Percentiles rank a stretch among this genome's conserved stretches.
Evolutionary conservation across 164 flowering plant genomes (phyloP).

Genomic region (Annona squamosa): DNA sequence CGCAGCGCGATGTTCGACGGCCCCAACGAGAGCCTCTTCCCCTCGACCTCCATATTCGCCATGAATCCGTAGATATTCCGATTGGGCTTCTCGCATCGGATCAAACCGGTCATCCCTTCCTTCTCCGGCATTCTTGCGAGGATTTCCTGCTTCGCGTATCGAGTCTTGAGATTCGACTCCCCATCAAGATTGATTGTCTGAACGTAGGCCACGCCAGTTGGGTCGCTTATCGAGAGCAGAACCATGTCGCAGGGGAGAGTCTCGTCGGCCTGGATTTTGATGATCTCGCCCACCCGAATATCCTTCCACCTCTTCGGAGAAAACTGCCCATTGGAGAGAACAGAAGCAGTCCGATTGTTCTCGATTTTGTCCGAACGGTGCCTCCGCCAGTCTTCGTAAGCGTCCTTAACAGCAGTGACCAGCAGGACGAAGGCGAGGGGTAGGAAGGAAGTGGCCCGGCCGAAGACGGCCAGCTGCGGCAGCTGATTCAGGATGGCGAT

Average conservation of each 20-base stretch:
- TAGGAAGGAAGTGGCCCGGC: slow-evolving; percentile 68
- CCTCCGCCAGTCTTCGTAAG: slow-evolving; percentile 85
- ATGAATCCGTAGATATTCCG: slow-evolving; percentile 94
- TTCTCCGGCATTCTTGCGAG: slow-evolving; percentile 46
- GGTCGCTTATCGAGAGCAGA: slow-evolving; percentile 79
- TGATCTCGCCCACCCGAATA: slow-evolving; percentile 75
- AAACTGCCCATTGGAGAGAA: slow-evolving; percentile 49
- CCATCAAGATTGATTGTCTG: slow-evolving; percentile 97
- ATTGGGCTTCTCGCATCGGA: slow-evolving; percentile 88
- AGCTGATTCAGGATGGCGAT: slow-evolving; percentile 93
- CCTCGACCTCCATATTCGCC: slow-evolving; percentile 85
- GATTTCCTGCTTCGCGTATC: slow-evolving; percentile 97
- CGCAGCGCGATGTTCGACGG: slow-evolving; percentile 89
- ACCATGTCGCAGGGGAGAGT: slow-evolving; percentile 93
- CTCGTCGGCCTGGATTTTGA: slow-evolving; percentile 59
- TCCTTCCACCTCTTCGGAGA: slow-evolving; percentile 68
- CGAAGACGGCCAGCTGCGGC: slow-evolving; percentile 93
- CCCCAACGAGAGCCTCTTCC: slow-evolving; percentile 76
- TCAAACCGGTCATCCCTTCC: slow-evolving; percentile 53
- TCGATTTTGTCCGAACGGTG: slow-evolving; percentile 74
- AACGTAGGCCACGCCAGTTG: slow-evolving; percentile 90
- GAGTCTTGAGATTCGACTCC: slow-evolving; percentile 89
- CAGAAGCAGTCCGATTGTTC: slow-evolving; percentile 65
- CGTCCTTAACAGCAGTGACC: slow-evolving; percentile 90
- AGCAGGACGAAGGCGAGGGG: slow-evolving; percentile 80